These are phyloP conservation scores for Termitomyces sp. DNA, from an alignment of 768 basidiomycete genomes.

Conservation along the genomic window DNA sequence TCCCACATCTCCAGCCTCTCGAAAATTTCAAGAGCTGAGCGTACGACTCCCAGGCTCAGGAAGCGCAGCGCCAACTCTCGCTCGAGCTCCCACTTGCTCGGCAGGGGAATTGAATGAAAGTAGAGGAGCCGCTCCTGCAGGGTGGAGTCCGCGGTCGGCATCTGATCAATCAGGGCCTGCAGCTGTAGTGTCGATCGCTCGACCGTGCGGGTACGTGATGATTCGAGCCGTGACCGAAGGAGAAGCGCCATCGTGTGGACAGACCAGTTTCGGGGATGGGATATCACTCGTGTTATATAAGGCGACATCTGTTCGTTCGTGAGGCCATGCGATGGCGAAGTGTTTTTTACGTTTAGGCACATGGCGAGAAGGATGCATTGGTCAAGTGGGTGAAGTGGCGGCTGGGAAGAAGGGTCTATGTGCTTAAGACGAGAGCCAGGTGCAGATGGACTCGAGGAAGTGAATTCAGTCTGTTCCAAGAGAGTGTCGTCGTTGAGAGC, in stretches of 20 bases:
- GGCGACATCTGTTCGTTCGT: constrained; percentile 92
- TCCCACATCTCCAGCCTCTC: constrained; percentile 98
- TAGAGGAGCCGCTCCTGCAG: constrained; percentile 74
- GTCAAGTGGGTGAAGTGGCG: constrained; percentile 87
- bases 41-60: constrained; percentile 81
- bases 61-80: constrained; percentile 84
- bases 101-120: constrained; percentile 79
- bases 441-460: constrained; percentile 59
- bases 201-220: constrained; percentile 85
- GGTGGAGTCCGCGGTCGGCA: constrained; percentile 82
- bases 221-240: constrained; percentile 88
- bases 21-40: constrained; percentile 91
- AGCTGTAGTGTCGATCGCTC: constrained; percentile 92
- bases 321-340: constrained; percentile 85
- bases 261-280: constrained; percentile 93
- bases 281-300: constrained; percentile 86
- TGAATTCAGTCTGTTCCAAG: constrained; percentile 91
- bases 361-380: constrained; percentile 91
- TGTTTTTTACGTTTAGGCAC: constrained; percentile 88
- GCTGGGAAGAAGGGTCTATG: constrained; percentile 82
- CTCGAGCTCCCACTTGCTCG: constrained; percentile 93
- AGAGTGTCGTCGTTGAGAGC: constrained; percentile 94
- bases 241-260: constrained; percentile 96
- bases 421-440: constrained; percentile 53
- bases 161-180: constrained; percentile 94